Evolutionary conservation across 805 yeast genomes (phyloP).

Genomic region (Saccharomycopsis lassenensis): DNA sequence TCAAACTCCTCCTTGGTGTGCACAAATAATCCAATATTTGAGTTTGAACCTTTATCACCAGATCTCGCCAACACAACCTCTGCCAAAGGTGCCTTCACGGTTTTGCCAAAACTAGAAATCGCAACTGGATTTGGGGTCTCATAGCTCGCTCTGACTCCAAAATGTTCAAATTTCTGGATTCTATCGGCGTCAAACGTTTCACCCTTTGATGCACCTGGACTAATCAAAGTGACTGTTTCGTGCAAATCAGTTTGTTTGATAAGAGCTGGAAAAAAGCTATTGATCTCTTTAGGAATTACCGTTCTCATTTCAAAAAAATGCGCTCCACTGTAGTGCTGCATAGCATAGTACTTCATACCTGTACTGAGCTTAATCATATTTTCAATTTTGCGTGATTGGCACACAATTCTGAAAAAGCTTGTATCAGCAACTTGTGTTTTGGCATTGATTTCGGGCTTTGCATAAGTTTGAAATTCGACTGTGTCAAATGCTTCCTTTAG

Average conservation of each 20-base stretch:
- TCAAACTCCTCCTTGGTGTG: slow-evolving; percentile 18
- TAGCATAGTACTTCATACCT: slow-evolving; percentile 10
- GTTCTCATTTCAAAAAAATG: slow-evolving; percentile 1
- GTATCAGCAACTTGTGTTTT: slow-evolving; percentile 16
- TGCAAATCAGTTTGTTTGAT: slow-evolving; percentile 13
- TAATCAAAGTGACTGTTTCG: slow-evolving; percentile 15
- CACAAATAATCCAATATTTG: slow-evolving; percentile 19
- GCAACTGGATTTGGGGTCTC: slow-evolving; percentile 16
- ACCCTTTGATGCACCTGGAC: background rate
- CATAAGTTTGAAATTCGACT: slow-evolving; percentile 10
- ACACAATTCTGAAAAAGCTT: slow-evolving; percentile 13
- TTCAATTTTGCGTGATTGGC: slow-evolving; percentile 8
- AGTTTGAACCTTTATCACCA: slow-evolving; percentile 19
- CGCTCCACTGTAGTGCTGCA: slow-evolving; percentile 15
- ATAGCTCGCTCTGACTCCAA: slow-evolving; percentile 5
- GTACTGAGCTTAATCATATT: background rate
- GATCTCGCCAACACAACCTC: slow-evolving; percentile 19
- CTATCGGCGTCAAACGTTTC: slow-evolving; percentile 7
- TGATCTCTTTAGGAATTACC: slow-evolving; percentile 4
- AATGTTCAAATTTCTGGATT: slow-evolving; percentile 6
- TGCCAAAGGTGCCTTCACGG: slow-evolving; percentile 13
- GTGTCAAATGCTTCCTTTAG: too few species aligned
- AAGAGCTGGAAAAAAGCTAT: slow-evolving; percentile 17
- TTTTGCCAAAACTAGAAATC: slow-evolving; percentile 13
- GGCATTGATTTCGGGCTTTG: slow-evolving; percentile 16